phyloP scores from a whole-genome alignment of 2,329 filamentous ascomycete genomes.

The Botrytis hyacinthi region DNA sequence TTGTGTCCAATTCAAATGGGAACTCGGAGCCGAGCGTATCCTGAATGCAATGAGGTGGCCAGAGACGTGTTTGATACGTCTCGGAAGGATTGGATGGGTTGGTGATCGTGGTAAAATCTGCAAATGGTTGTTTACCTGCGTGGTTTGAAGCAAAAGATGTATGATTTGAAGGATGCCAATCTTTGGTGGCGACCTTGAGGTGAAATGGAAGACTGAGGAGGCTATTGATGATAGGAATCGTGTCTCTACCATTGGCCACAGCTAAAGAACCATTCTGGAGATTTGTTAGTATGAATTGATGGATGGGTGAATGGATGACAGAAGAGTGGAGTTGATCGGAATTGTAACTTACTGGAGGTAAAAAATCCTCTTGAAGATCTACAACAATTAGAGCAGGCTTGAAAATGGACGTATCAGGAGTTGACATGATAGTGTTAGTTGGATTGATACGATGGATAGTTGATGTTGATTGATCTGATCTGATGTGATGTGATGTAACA shows the following conservation, averaged over 20 bases:
- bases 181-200: conserved; percentile 80
- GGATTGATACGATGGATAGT: neutral
- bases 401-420: conserved; percentile 34
- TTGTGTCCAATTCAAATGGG: conserved; percentile 65
- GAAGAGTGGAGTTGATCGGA: neutral
- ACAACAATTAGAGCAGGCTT: conserved; percentile 68
- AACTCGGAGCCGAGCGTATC: conserved; percentile 69
- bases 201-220: conserved; percentile 71
- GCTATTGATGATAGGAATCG: conserved; percentile 69
- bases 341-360: conserved; percentile 68
- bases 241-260: conserved; percentile 69
- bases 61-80: conserved; percentile 67
- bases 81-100: conserved; percentile 65
- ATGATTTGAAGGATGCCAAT: conserved; percentile 82
- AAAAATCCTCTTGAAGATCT: conserved; percentile 94
- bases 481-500: neutral
- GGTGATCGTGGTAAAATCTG: conserved; percentile 59
- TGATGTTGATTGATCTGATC: neutral
- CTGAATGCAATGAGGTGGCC: conserved; percentile 89
- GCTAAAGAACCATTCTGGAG: conserved; percentile 77
- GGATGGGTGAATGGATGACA: neutral
- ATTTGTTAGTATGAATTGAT: neutral
- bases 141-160: conserved; percentile 89
- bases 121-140: conserved; percentile 62
- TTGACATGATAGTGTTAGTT: conserved; percentile 14